Base-by-base conservation (phyloP, 1,284 basidiomycete species). In the Boletus hoseneyae region DNA sequence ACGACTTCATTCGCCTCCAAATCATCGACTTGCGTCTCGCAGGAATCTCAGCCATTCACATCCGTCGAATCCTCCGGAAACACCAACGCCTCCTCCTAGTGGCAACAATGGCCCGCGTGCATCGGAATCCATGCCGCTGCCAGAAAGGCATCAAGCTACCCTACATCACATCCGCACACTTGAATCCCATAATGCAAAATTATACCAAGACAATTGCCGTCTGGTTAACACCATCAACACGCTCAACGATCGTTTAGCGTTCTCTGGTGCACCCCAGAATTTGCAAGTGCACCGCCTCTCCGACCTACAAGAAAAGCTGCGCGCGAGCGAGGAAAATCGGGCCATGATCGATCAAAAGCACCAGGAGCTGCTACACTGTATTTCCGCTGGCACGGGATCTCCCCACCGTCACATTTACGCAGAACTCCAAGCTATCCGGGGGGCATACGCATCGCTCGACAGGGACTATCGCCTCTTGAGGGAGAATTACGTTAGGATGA, bases 121-220 rank as follows among this genome's bases (percentile, higher is more conserved):
- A 9, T 45, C 34, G 0, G 48, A 45, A 16, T 72, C 76, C n/a
- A 70, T 73, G 23, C 65, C 69, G 9, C 66, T 79, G 49, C 53
- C 64, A 6, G 67, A 69, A 32, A 69, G 60, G 32, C 30, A 75
- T 34, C 61, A 64, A 36, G 56, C 67, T 9, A 49, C 73, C 18
- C 59, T 73, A 39, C 57, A 56, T 32, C 62, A 59, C 43, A 69
- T 70, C 47, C 57, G 52, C 25, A 55, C 64, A 9, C 59, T 67
- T 12, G 67, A 73, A 50, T 35, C 44, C 18, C 73, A 79, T 42
- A 80, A 78, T 47, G 55, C 69, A 47, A 77, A 72, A 57, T 67
- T 84, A 30, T 79, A 72, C 52, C 65, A 75, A 47, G 82, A 83
- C 55, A 83, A 83, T 55, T 62, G 62, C 42, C 63, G 54, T 12